Conservation (phyloP, 2,329 filamentous ascomycete species). For the Colletotrichum abscissum region DNA sequence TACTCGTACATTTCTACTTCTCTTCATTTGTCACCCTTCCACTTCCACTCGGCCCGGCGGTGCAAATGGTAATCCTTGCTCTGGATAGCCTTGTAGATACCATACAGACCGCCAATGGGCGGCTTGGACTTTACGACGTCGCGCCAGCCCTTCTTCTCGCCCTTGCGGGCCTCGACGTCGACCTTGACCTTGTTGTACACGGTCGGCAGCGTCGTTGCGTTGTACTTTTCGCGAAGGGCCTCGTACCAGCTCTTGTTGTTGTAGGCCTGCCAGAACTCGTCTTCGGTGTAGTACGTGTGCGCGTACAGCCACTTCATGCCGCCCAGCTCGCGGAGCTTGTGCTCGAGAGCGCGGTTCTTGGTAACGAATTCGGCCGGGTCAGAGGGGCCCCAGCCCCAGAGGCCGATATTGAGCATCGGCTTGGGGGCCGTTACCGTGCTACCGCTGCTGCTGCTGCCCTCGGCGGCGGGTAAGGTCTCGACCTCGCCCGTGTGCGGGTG, state of each 20-base stretch:
- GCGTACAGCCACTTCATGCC: conserved; percentile 92
- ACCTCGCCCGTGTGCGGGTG: conserved; percentile 61
- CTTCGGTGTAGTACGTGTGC: conserved; percentile 83
- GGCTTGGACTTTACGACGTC: conserved; percentile 59
- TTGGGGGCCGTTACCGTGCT: conserved; percentile 17
- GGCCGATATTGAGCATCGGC: conserved; percentile 72
- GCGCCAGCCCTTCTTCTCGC: conserved; percentile 50
- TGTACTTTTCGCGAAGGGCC: conserved; percentile 69
- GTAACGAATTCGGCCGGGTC: conserved; percentile 69
- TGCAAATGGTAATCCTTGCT: conserved; percentile 68
- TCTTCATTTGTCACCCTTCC: conserved; percentile 46
- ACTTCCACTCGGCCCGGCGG: conserved; percentile 64
- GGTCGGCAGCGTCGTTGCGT: conserved; percentile 69
- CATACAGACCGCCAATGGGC: conserved; percentile 70
- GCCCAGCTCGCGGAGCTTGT: conserved; percentile 73
- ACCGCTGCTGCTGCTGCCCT: background rate
- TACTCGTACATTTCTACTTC: background rate
- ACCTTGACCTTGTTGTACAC: conserved; percentile 79
- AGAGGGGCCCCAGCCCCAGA: conserved; percentile 82
- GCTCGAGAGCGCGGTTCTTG: conserved; percentile 78
- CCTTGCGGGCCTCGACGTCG: conserved; percentile 57
- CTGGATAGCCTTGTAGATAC: conserved; percentile 68
- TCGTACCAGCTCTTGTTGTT: conserved; percentile 70
- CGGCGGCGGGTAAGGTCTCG: conserved; percentile 37
- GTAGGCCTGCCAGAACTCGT: conserved; percentile 77